Evolutionary conservation across 495 filamentous ascomycete species (phyloP), one percentile per base, ranked within the genome.

Genomic region (Penicillium bovifimosum): DNA sequence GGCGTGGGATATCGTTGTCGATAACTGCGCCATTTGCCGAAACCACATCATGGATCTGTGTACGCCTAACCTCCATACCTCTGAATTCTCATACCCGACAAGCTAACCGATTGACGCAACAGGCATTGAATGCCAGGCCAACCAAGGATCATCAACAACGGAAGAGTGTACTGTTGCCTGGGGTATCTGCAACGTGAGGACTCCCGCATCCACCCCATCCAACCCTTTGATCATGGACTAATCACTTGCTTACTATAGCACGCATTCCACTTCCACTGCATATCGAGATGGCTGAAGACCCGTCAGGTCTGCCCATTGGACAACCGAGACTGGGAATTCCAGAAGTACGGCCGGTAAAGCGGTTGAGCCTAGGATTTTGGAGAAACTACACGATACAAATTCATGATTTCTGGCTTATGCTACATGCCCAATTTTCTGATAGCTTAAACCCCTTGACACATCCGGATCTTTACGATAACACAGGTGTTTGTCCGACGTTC

Each of bases 41-140:
- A 99, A 99, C 64, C 93, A 99, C 66, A 99, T 99, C 68, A 99
- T 99, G 93, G 93, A 99, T 68, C 77, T 99, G 26, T 99, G 91
- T 91, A 79, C 54, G 83, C 33, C 14, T 10, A 28, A 26, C 9
- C 18, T 29, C 10, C 10, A 2, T 17, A 6, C 34, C 34, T 31
- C 7, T 1, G 6, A 18, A 9, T n/a, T 26, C 13, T 47, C 32
- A 2, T 26, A n/a, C 9, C 9, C 26, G 10, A 26, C 26, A 40
- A 50, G 31, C 46, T 58, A 32, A 58, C 16, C 29, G 13, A 24
- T 13, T 10, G 9, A 44, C 11, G 14, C 28, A 56, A 31, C 36
- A 95, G 89, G 91, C 68, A 99, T 99, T 56, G 93, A 99, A 69
- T 99, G 93, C 65, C 93, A 99, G 72, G 93, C 93, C n/a, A 99